These are phyloP conservation scores for Pseudoturritis turrita DNA, from an alignment of 345 rosid species.

Conservation along the genomic window DNA sequence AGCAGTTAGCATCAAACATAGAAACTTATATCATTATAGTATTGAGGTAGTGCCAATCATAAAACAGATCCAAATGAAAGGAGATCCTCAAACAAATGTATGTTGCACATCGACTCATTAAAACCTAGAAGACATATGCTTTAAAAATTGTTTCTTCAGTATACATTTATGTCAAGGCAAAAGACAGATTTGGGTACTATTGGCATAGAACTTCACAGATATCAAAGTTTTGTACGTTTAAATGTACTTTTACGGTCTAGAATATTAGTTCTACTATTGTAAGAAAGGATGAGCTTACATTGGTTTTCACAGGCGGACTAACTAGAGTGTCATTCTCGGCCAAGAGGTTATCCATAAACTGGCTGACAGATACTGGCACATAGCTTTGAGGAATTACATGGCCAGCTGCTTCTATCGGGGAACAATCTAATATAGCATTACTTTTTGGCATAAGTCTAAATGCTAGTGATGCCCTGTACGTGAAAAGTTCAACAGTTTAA, in stretches of 20 bases:
- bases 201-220: constrained; percentile 7
- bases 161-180: background rate
- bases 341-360: constrained; percentile 97
- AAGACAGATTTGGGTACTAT: background rate
- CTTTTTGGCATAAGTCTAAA: constrained; percentile 97
- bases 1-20: constrained; percentile 25
- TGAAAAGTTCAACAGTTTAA: background rate
- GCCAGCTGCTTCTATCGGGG: constrained; percentile 95
- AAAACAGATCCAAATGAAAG: background rate
- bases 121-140: background rate
- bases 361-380: constrained; percentile 92
- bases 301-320: constrained; percentile 51
- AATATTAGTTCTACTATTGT: background rate
- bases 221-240: background rate
- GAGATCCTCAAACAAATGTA: background rate
- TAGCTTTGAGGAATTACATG: constrained; percentile 89
- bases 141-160: background rate
- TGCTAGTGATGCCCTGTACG: constrained; percentile 69
- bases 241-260: background rate
- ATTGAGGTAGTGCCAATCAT: constrained; percentile 8
- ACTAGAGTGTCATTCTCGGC: constrained; percentile 78
- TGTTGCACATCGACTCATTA: background rate
- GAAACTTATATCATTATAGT: constrained; percentile 9
- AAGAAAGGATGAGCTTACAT: constrained; percentile 47
- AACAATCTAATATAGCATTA: constrained; percentile 92